A percentile compares a stretch with the other conserved stretches of the same genome.
Conservation (phyloP, 2,329 filamentous ascomycete species). For the Ophiostoma sp. region DNA sequence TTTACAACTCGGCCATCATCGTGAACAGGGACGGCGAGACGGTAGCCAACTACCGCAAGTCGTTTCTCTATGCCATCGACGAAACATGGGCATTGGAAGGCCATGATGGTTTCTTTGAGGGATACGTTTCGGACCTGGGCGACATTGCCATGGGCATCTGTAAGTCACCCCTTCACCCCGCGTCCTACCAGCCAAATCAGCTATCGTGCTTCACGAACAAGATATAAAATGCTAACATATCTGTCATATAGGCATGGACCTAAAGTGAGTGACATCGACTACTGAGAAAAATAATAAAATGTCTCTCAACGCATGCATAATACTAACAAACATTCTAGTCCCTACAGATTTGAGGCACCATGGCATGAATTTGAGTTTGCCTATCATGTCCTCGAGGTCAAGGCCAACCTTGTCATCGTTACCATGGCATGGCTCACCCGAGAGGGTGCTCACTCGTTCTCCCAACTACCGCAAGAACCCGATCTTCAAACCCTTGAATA, state of each 20-base stretch:
- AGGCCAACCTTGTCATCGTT: conserved; percentile 65
- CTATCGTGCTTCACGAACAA: too few relatives aligned
- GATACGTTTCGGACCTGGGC: conserved; percentile 50
- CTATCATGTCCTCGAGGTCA: conserved; percentile 56
- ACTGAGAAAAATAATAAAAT: too few relatives aligned
- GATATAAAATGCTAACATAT: conserved; percentile 8
- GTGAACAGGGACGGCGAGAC: conserved; percentile 61
- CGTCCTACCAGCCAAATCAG: background rate
- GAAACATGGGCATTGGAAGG: conserved; percentile 63
- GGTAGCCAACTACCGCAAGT: conserved; percentile 62
- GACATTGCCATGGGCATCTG: conserved; percentile 61
- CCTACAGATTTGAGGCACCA: conserved; percentile 52
- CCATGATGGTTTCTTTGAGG: conserved; percentile 50
- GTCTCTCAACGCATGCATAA: background rate
- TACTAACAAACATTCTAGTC: conserved; percentile 37
- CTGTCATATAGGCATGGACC: conserved; percentile 51
- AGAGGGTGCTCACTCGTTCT: conserved; percentile 51
- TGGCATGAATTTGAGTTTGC: conserved; percentile 54
- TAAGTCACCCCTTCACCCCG: conserved; percentile 35
- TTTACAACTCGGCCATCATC: conserved; percentile 57
- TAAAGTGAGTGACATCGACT: conserved; percentile 51
- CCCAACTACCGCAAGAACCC: conserved; percentile 54
- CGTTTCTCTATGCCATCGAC: conserved; percentile 59
- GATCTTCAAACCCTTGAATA: conserved; percentile 74
- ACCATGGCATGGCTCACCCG: conserved; percentile 77